Conservation (phyloP, 225 moss, liverwort and hornwort species). For the Neckera pumila region DNA sequence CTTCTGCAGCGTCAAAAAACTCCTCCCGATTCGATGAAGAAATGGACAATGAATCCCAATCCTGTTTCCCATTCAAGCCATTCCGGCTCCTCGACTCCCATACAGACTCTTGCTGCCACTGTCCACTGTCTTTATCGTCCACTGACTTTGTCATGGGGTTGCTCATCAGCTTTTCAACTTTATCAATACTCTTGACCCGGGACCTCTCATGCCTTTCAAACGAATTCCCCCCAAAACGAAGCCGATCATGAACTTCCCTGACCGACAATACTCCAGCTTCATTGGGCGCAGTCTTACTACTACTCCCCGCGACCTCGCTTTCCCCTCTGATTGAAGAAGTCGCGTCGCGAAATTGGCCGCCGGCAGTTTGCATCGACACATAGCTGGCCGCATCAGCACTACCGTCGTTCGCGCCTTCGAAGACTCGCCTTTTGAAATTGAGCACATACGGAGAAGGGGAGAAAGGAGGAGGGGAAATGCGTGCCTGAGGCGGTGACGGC, state of each 20-base stretch:
- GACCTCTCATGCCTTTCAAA: background rate
- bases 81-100: background rate
- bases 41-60: slow-evolving; percentile 2
- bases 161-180: background rate
- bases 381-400: slow-evolving; percentile 13
- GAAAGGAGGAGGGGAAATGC: slow-evolving; percentile 44
- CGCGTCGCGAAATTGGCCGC: background rate
- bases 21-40: slow-evolving; percentile 41
- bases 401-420: slow-evolving; percentile 22
- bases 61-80: background rate
- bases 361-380: background rate
- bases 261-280: slow-evolving; percentile 9
- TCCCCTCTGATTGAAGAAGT: background rate
- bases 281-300: background rate
- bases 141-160: background rate
- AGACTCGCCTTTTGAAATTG: slow-evolving; percentile 75
- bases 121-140: background rate
- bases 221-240: background rate
- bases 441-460: slow-evolving; percentile 79
- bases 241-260: slow-evolving; percentile 1
- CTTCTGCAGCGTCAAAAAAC: slow-evolving; percentile 81
- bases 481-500: slow-evolving; percentile 42
- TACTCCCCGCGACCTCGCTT: background rate
- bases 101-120: background rate
- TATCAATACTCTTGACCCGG: background rate